phyloP scores from a whole-genome alignment of 768 basidiomycete genomes.

The Tulasnella sp. region DNA sequence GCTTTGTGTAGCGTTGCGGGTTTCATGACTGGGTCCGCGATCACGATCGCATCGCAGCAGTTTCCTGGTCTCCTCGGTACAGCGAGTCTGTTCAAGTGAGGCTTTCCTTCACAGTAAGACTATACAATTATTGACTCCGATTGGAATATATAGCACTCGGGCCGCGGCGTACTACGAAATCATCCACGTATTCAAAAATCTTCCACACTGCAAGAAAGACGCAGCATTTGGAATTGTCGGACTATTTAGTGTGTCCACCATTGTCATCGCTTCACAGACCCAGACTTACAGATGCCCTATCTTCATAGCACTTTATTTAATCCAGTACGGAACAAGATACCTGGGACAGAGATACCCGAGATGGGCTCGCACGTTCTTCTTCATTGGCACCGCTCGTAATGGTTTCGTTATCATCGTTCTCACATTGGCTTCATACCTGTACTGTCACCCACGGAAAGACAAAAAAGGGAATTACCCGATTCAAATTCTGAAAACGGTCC shows the following conservation, averaged over 20 bases:
- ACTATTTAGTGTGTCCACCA: slow-evolving; percentile 34
- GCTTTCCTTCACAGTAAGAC: slow-evolving; percentile 18
- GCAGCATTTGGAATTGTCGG: slow-evolving; percentile 85
- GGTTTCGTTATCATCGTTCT: slow-evolving; percentile 83
- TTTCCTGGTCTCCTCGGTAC: slow-evolving; percentile 86
- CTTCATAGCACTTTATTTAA: slow-evolving; percentile 44
- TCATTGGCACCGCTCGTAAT: slow-evolving; percentile 63
- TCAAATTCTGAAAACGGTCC: slow-evolving; percentile 73
- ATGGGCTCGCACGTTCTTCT: slow-evolving; percentile 65
- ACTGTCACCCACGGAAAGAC: slow-evolving; percentile 44
- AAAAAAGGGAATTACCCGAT: slow-evolving; percentile 65
- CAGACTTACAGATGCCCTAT: slow-evolving; percentile 9
- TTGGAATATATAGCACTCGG: slow-evolving; percentile 71
- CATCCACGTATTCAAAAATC: slow-evolving; percentile 83
- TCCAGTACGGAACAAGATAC: slow-evolving; percentile 46
- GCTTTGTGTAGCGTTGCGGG: slow-evolving; percentile 23
- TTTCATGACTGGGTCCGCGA: slow-evolving; percentile 96
- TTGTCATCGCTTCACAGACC: background rate
- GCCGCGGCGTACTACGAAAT: slow-evolving; percentile 78
- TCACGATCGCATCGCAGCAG: slow-evolving; percentile 82
- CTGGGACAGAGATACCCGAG: slow-evolving; percentile 51
- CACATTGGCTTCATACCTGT: slow-evolving; percentile 79
- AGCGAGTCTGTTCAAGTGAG: slow-evolving; percentile 63
- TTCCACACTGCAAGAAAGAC: slow-evolving; percentile 60
- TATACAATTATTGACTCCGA: background rate